Evolutionary conservation across 768 basidiomycete species (phyloP).

Genomic region (Podaxis rugospora): DNA sequence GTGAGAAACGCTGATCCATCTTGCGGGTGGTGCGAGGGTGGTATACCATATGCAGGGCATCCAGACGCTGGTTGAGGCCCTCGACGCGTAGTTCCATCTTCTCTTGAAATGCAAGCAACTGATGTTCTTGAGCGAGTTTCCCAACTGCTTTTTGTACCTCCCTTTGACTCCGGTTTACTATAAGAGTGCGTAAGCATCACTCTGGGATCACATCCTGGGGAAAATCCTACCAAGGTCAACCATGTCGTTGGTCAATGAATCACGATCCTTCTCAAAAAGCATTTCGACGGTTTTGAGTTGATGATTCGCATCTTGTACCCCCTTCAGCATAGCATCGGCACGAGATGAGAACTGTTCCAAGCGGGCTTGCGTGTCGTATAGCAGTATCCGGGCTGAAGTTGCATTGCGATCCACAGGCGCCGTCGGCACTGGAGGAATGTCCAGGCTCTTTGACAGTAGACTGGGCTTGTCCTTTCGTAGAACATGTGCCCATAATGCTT

Average conservation of each 20-base stretch:
- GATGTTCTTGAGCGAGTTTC: conserved; percentile 43
- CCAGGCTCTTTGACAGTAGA: conserved; percentile 19
- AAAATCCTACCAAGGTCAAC: conserved; percentile 46
- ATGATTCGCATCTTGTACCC: conserved; percentile 45
- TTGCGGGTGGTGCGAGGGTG: conserved; percentile 2
- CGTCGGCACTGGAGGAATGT: conserved; percentile 30
- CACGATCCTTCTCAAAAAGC: conserved; percentile 57
- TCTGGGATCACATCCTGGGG: conserved; percentile 37
- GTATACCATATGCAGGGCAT: conserved; percentile 48
- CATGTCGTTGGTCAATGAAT: conserved; percentile 50
- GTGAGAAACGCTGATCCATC: conserved; percentile 3
- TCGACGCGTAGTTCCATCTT: conserved; percentile 39
- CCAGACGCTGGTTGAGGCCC: conserved; percentile 49
- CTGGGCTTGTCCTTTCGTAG: conserved; percentile 37
- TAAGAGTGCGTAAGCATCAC: conserved; percentile 2
- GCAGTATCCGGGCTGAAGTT: conserved; percentile 66
- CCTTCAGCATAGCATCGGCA: conserved; percentile 46
- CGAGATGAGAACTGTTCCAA: conserved; percentile 62
- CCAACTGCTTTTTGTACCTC: conserved; percentile 58
- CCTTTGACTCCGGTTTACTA: conserved; percentile 62
- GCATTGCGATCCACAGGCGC: conserved; percentile 60
- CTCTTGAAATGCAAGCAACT: conserved; percentile 36
- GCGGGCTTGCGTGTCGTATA: conserved; percentile 71
- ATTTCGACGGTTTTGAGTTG: conserved; percentile 51
- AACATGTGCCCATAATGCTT: conserved; percentile 55